Base-by-base conservation (phyloP, 2,329 filamentous ascomycete species). In the Lachnellula subtilissima region DNA sequence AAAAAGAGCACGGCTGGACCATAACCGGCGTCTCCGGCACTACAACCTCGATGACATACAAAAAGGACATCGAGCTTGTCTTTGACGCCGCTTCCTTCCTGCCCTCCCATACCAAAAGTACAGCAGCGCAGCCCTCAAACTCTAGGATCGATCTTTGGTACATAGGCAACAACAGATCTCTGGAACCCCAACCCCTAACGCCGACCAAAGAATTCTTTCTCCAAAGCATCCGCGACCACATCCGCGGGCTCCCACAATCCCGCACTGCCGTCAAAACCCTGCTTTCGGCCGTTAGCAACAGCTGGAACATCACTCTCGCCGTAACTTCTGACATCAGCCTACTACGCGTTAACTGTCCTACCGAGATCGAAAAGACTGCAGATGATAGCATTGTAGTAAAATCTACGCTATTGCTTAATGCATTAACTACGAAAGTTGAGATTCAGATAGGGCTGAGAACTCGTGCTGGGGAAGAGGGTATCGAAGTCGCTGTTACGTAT, bases 201-300 rank as follows among this genome's bases (percentile, higher is more conserved):
- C 78, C 80, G 0, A 87, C 88, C 67, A 86, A 84, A 63, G 85
- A 88, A 39, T 92, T 92, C 73, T 89, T 91, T 68, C 73, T 93
- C 7, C 82, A 88, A 65, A 82, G 84, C 64, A 84, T 92, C 56
- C 81, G 85, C 45, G 85, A 88, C 55, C 80, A 86, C 55, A 74
- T 89, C 43, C 83, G 86, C 48, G 80, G 76, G 1, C 71, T 90
- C 43, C 74, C 78, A 12, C 86, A 87, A 68, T 74, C 76, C 54
- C 73, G 77, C 48, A 86, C 81, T 0, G 75, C 76, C 50, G 74
- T 87, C 28, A 76, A 77, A 15, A 74, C 77, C 36, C 75, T 93
- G 25, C 76, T 93, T 15, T 63, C 68, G 4, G 73, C 82, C 15
- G 81, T 91, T 45, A 79, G 80, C 60, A 72, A 69, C 2, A 81